Conservation (phyloP, 805 yeast species). For the Myxozyma melibiosi region DNA sequence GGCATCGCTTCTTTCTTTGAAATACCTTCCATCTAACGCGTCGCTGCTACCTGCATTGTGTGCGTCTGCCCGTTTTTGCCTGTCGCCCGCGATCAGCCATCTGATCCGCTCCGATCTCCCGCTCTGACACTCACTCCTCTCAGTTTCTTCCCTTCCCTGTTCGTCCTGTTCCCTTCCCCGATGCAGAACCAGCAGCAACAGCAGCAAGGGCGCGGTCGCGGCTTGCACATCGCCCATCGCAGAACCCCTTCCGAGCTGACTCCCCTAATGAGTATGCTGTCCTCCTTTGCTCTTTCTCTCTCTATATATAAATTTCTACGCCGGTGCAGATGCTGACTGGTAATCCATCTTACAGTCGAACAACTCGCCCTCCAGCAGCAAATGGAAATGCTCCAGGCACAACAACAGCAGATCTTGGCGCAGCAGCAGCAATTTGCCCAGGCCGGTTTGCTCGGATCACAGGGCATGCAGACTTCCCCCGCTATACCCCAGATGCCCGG, state of each 20-base stretch:
- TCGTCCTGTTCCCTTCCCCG: background rate
- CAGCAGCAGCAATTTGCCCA: constrained; percentile 58
- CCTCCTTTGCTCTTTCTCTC: background rate
- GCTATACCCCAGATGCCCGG: constrained; percentile 17
- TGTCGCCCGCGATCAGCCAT: no score
- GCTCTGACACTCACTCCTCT: background rate
- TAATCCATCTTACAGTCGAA: constrained; percentile 53
- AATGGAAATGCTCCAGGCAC: constrained; percentile 86
- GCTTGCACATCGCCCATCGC: constrained; percentile 92
- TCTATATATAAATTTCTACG: background rate
- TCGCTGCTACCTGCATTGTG: background rate
- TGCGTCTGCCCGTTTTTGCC: no score
- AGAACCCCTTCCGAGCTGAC: constrained; percentile 95
- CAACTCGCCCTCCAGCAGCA: constrained; percentile 78
- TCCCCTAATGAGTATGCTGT: constrained; percentile 69
- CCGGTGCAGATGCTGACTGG: no score
- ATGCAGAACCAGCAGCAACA: constrained; percentile 34
- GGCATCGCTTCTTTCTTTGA: background rate
- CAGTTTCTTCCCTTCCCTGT: background rate
- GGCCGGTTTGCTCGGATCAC: constrained; percentile 37
- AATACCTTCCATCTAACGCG: background rate
- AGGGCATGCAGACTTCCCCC: constrained; percentile 14
- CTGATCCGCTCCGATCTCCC: no score
- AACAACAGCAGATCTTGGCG: constrained; percentile 79
- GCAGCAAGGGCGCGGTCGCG: constrained; percentile 44